Base-by-base conservation (phyloP, 2,329 filamentous ascomycete species). In the Exophiala xenobiotica region DNA sequence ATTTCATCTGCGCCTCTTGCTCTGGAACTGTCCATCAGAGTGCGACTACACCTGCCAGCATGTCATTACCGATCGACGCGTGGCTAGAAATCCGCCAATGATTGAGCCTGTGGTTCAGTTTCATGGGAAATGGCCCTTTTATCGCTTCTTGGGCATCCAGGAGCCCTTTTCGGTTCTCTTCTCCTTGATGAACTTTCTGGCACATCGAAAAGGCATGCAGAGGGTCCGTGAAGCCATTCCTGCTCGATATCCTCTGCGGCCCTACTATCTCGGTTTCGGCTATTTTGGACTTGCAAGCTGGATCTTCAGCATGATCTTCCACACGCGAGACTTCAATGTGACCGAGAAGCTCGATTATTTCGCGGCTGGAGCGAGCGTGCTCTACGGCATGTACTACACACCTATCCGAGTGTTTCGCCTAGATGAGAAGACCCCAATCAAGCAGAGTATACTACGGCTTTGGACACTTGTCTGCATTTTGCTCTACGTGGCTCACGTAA, bases 41-140 rank as follows among this genome's bases (percentile, higher is more conserved):
- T 99, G 93, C 82, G 91, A 99, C 77, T 95, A 99, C 76, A 86
- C 88, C 55, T 99, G 93, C 77, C 93, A 99, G 70, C 92, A 95
- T 77, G 86, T 96, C 68, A 79, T 95, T 54, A 97, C 93, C 50
- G 72, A 81, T 62, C 73, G 74, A 52, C 89, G 92, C 58, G 72
- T 90, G 59, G 74, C 80, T 20, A 75, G 80, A 57, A 79, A 82
- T 54, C 80, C 81, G 26, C 81, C 81, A 1, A 83, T 84, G 74
- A 73, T 81, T 57, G 70, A 82, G 23, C 80, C 84, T 8, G 71
- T 96, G 43, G 85, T 92, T 50, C 93, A 99, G 73, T 99, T 91
- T 77, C 90, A 99, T 74, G 93, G 93, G 24, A 99, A 99, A 80
- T 99, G 93, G 93, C 93, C 93, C 31, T 99, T 99, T 74, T 78